Evolutionary conservation across 148 eudicot genomes (phyloP).

Genomic region (Polygonum aviculare): DNA sequence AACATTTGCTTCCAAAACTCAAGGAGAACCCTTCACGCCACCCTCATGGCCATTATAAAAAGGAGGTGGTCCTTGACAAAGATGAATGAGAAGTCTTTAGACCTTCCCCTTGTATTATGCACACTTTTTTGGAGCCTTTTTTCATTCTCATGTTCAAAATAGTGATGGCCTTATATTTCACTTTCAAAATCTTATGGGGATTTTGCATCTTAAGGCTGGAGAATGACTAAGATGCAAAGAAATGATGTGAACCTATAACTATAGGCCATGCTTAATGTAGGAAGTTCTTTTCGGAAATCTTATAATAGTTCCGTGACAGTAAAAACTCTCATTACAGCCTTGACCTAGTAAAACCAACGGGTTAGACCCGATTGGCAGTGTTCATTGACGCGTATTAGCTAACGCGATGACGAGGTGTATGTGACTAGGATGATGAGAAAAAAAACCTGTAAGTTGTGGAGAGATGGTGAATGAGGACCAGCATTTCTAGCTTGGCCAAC

Average conservation of each 20-base stretch:
- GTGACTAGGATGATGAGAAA: background rate
- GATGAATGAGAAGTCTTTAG: background rate
- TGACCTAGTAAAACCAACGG: background rate
- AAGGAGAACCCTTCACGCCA: constrained; percentile 1
- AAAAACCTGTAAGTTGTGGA: constrained; percentile 39
- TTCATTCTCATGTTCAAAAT: background rate
- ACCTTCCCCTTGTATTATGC: background rate
- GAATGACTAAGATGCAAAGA: constrained; percentile 1
- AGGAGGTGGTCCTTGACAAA: constrained; percentile 10
- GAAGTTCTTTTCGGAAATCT: no score
- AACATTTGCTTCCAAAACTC: background rate
- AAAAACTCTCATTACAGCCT: background rate
- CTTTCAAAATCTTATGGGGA: constrained; percentile 5
- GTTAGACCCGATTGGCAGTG: background rate
- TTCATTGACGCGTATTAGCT: background rate
- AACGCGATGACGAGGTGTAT: background rate
- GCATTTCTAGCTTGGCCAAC: constrained; percentile 84
- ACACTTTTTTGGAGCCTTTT: constrained; percentile 4
- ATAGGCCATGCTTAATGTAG: no score
- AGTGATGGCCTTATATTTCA: constrained; percentile 9
- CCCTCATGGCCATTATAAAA: background rate
- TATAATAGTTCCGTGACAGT: no score
- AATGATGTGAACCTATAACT: background rate
- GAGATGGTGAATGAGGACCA: constrained; percentile 69
- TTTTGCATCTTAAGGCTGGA: background rate